Conservation (phyloP, 2,329 filamentous ascomycete genomes). For the Fusarium cyanostomum region DNA sequence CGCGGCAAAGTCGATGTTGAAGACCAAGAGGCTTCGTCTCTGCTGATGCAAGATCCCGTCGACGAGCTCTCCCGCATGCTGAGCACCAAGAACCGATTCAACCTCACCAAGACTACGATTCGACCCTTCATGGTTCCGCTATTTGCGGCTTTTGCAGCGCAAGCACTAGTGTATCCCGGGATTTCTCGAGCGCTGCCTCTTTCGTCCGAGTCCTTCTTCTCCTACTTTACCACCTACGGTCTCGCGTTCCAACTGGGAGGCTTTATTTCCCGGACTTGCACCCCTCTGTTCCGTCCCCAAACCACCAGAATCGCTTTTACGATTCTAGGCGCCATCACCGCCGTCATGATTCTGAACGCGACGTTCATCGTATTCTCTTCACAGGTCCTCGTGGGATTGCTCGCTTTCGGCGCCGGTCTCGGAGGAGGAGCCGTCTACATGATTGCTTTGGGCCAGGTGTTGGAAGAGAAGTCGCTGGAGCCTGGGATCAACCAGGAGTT, state of each 20-base stretch:
- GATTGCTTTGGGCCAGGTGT: conserved; percentile 28
- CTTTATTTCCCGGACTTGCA: conserved; percentile 39
- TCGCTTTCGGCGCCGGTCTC: conserved; percentile 43
- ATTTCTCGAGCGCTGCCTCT: conserved; percentile 43
- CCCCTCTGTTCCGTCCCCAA: conserved; percentile 28
- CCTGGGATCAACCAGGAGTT: conserved; percentile 41
- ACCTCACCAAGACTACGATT: conserved; percentile 22
- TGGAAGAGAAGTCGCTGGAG: conserved; percentile 32
- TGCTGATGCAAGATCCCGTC: conserved; percentile 53
- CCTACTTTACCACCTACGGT: conserved; percentile 43
- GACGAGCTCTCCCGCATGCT: conserved; percentile 23
- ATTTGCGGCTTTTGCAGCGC: conserved; percentile 34
- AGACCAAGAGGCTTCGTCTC: conserved; percentile 39
- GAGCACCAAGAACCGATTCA: conserved; percentile 28
- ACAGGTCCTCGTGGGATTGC: conserved; percentile 34
- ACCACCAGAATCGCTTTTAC: conserved; percentile 18
- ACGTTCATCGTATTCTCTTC: conserved; percentile 36
- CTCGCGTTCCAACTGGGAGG: conserved; percentile 45
- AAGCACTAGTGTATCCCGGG: conserved; percentile 42
- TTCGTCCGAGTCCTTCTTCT: conserved; percentile 40
- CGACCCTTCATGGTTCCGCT: conserved; percentile 44
- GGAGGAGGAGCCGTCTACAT: conserved; percentile 45
- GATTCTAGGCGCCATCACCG: conserved; percentile 10
- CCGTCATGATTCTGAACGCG: conserved; percentile 34
- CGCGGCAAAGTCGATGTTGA: conserved; percentile 25